Percentiles rank a stretch among this genome's conserved stretches.
Evolutionary conservation across 768 basidiomycete species (phyloP).

Genomic region (Russula sp.): DNA sequence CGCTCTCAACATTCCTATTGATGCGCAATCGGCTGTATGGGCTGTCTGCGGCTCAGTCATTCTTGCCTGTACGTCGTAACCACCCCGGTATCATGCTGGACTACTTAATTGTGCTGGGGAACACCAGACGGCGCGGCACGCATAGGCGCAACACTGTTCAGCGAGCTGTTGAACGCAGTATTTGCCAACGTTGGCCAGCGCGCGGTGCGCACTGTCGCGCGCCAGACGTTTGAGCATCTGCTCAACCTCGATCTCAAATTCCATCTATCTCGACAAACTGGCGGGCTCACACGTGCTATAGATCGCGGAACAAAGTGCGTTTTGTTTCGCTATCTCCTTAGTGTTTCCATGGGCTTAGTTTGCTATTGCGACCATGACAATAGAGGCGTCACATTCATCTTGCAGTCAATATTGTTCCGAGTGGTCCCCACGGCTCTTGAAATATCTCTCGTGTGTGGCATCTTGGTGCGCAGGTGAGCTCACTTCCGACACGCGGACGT

Average conservation of each 20-base stretch:
- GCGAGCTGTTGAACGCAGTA: constrained; percentile 89
- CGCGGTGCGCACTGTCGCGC: constrained; percentile 89
- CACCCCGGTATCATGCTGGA: background rate
- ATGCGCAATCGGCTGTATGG: constrained; percentile 74
- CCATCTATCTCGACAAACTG: constrained; percentile 89
- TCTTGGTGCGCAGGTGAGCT: constrained; percentile 57
- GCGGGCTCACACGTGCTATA: constrained; percentile 92
- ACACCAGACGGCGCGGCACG: constrained; percentile 80
- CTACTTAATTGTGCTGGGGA: no score
- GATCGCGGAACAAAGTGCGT: constrained; percentile 92
- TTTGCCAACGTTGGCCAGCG: constrained; percentile 94
- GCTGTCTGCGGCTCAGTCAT: constrained; percentile 85
- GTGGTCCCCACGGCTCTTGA: constrained; percentile 95
- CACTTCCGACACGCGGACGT: background rate
- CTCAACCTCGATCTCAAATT: constrained; percentile 87
- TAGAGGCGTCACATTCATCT: constrained; percentile 93
- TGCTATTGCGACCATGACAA: background rate
- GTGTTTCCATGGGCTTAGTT: background rate
- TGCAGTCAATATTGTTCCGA: constrained; percentile 90
- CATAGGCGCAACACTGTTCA: constrained; percentile 82
- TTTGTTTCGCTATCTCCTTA: constrained; percentile 16
- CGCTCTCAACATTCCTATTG: constrained; percentile 76
- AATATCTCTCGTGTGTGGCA: constrained; percentile 95
- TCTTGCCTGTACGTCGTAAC: constrained; percentile 68
- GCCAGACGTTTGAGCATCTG: constrained; percentile 93